phyloP scores from a whole-genome alignment of 257 asterid genomes.

The Jacaranda copaia region DNA sequence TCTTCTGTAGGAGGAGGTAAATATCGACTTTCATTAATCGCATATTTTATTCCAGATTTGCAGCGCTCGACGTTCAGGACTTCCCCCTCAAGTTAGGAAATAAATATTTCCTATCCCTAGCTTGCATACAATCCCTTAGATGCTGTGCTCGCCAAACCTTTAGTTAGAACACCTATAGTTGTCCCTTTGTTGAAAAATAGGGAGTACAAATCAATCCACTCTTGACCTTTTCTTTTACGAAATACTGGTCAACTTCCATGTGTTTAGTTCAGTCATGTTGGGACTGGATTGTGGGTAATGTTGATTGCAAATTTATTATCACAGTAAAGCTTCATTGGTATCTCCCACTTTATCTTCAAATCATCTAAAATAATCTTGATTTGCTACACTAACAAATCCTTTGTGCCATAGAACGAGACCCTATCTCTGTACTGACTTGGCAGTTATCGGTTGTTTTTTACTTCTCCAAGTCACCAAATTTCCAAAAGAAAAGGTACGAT shows the following conservation, averaged over 20 bases:
- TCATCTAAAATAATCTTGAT: not conserved
- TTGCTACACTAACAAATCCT: not conserved
- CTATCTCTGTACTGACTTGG: not conserved
- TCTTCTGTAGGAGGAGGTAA: too few relatives aligned
- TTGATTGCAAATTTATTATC: not conserved
- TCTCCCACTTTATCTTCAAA: not conserved
- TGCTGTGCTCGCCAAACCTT: not conserved
- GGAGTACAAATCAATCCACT: not conserved
- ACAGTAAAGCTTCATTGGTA: not conserved
- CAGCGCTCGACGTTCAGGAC: too few relatives aligned
- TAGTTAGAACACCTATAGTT: not conserved
- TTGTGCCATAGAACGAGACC: not conserved
- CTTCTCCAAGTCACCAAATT: not conserved
- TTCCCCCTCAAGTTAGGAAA: too few relatives aligned
- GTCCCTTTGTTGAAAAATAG: not conserved
- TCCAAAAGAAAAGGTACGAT: not conserved
- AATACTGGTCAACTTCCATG: not conserved
- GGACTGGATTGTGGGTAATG: not conserved
- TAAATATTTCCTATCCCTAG: not conserved
- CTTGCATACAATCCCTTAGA: too few relatives aligned
- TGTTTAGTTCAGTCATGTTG: not conserved
- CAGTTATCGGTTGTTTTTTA: not conserved
- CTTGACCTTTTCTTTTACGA: not conserved
- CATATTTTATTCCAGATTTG: too few relatives aligned
- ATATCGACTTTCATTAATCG: too few relatives aligned